phyloP scores from a whole-genome alignment of 2,329 filamentous ascomycete genomes.

The Grosmannia penicillata region DNA sequence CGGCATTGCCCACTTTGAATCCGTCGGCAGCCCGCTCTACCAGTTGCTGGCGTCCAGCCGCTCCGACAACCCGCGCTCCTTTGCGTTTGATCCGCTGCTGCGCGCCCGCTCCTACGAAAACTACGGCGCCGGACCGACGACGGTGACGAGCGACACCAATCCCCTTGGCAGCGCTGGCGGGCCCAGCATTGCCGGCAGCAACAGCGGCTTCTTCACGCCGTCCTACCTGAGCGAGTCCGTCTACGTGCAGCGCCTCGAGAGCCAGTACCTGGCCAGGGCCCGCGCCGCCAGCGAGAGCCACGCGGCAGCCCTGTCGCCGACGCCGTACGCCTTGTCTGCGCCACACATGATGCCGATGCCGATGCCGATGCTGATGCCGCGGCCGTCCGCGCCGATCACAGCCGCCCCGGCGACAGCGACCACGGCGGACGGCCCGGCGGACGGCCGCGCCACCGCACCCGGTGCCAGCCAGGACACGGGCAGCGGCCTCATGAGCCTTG shows the following conservation, averaged over 20 bases:
- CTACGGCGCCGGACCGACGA: neutral
- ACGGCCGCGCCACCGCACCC: too few relatives aligned
- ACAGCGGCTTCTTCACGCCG: conserved; percentile 57
- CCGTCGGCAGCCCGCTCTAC: conserved; percentile 11
- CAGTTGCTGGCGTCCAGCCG: conserved; percentile 12
- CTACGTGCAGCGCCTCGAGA: conserved; percentile 63
- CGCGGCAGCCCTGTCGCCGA: conserved; percentile 14
- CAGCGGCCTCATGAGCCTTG: too few relatives aligned
- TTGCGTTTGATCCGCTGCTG: conserved; percentile 37
- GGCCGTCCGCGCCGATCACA: too few relatives aligned
- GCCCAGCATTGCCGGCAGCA: conserved; percentile 4
- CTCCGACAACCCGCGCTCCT: conserved; percentile 29
- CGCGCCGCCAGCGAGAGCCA: conserved; percentile 33
- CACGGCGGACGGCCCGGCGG: too few relatives aligned
- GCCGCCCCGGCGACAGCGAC: too few relatives aligned
- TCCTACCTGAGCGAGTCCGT: conserved; percentile 68
- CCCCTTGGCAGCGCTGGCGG: neutral
- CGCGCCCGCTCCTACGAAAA: conserved; percentile 12
- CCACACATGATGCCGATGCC: too few relatives aligned
- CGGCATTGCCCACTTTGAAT: conserved; percentile 11
- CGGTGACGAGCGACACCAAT: neutral
- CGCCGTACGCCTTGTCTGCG: neutral
- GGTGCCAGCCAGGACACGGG: too few relatives aligned
- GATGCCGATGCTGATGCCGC: too few relatives aligned
- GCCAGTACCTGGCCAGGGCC: conserved; percentile 49